Evolutionary conservation across 2,329 filamentous ascomycete genomes (phyloP).

Genomic region (Pestalotiopsis sp.): DNA sequence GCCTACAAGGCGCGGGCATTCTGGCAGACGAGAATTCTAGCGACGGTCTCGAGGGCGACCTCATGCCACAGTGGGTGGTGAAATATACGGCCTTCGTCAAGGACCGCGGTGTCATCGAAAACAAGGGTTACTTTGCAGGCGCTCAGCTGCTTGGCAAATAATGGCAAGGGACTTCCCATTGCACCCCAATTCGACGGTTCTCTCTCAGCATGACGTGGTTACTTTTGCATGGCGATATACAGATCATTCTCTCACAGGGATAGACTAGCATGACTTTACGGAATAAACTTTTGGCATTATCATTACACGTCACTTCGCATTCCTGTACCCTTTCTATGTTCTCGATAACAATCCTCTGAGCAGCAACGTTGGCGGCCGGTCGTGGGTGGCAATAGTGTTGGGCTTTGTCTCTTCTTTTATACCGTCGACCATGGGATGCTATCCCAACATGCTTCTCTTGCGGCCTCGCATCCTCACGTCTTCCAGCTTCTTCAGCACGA

Average conservation of each 20-base stretch:
- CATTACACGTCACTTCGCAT: background rate
- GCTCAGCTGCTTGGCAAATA: constrained; percentile 62
- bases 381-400: background rate
- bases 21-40: constrained; percentile 59
- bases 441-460: constrained; percentile 97
- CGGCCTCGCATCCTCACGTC: constrained; percentile 91
- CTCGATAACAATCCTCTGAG: background rate
- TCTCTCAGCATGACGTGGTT: background rate
- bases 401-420: background rate
- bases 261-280: constrained; percentile 6
- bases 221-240: background rate
- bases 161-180: background rate
- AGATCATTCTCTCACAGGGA: background rate
- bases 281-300: background rate
- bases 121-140: constrained; percentile 94
- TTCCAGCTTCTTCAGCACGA: constrained; percentile 79
- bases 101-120: constrained; percentile 93
- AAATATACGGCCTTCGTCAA: constrained; percentile 97
- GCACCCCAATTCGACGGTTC: background rate
- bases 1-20: constrained; percentile 71
- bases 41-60: constrained; percentile 69
- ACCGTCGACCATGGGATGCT: constrained; percentile 22
- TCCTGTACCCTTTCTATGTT: background rate
- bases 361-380: background rate
- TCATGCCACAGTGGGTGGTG: constrained; percentile 90